These are phyloP conservation scores for Candida sp. DNA, from an alignment of 1,139 yeast genomes.

Conservation along the genomic window DNA sequence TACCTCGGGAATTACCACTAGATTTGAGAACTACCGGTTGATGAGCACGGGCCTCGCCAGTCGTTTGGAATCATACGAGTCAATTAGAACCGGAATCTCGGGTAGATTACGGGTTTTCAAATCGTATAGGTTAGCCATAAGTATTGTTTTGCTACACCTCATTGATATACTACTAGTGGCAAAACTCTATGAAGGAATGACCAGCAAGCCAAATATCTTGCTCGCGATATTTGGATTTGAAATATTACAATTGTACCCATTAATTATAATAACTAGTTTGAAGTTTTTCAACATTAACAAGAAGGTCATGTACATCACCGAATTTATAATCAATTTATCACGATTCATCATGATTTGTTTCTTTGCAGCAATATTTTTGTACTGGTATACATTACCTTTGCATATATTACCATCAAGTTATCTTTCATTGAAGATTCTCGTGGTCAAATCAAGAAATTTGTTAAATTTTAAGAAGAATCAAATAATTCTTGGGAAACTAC, in stretches of 20 bases:
- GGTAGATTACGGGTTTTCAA: slow-evolving; percentile 5
- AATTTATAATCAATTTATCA: slow-evolving; percentile 30
- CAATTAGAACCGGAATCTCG: not conserved
- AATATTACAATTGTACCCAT: slow-evolving; percentile 37
- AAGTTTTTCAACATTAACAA: slow-evolving; percentile 22
- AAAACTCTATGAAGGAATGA: slow-evolving; percentile 18
- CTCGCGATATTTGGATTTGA: slow-evolving; percentile 46
- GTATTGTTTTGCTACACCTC: slow-evolving; percentile 30
- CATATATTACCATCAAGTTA: slow-evolving; percentile 45
- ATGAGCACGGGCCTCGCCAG: not conserved
- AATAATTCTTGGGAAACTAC: slow-evolving; percentile 15
- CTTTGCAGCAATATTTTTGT: slow-evolving; percentile 34
- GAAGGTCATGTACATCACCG: slow-evolving; percentile 22
- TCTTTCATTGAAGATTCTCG: slow-evolving; percentile 26
- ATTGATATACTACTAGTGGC: slow-evolving; percentile 33
- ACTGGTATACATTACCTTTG: slow-evolving; percentile 39
- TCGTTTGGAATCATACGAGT: not conserved
- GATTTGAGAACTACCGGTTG: not conserved
- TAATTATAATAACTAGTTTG: slow-evolving; percentile 33
- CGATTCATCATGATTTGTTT: slow-evolving; percentile 30
- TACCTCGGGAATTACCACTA: not conserved
- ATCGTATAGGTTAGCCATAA: slow-evolving; percentile 25
- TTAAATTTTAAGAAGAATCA: slow-evolving; percentile 28
- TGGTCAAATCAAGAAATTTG: slow-evolving; percentile 28
- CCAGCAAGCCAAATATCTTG: slow-evolving; percentile 24